phyloP scores from a whole-genome alignment of 768 basidiomycete genomes.

The Pisolithus orientalis region DNA sequence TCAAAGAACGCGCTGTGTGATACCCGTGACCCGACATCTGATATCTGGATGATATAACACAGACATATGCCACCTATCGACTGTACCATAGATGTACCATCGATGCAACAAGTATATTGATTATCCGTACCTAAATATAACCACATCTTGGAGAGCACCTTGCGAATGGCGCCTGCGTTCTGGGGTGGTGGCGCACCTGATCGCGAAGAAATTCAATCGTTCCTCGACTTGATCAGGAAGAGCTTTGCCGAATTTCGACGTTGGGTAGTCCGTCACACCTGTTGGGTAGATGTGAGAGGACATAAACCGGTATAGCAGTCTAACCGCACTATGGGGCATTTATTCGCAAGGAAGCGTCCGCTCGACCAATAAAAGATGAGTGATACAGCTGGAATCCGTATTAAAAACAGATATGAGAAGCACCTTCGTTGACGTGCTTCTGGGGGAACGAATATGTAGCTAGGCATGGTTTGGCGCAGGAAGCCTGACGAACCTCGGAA shows the following conservation, averaged over 20 bases:
- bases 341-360: conserved; percentile 98
- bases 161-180: conserved; percentile 88
- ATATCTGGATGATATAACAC: not conserved
- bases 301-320: conserved; percentile 80
- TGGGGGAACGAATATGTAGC: conserved; percentile 89
- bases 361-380: conserved; percentile 93
- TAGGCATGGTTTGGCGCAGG: conserved; percentile 85
- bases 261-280: conserved; percentile 59
- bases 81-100: not conserved
- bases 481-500: conserved; percentile 94
- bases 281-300: not conserved
- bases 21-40: not conserved
- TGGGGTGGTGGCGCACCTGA: conserved; percentile 84
- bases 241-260: conserved; percentile 92
- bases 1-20: not conserved
- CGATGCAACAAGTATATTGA: not conserved
- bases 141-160: conserved; percentile 45
- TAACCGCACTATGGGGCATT: conserved; percentile 94
- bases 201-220: conserved; percentile 87
- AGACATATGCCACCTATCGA: not conserved
- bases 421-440: conserved; percentile 77
- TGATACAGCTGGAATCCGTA: conserved; percentile 93
- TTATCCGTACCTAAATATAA: not conserved
- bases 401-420: conserved; percentile 33
- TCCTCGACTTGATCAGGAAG: conserved; percentile 93